A percentile compares a stretch with the other conserved stretches of the same genome.
phyloP scores from a whole-genome alignment of 805 yeast genomes.

The Candida ovalis region DNA sequence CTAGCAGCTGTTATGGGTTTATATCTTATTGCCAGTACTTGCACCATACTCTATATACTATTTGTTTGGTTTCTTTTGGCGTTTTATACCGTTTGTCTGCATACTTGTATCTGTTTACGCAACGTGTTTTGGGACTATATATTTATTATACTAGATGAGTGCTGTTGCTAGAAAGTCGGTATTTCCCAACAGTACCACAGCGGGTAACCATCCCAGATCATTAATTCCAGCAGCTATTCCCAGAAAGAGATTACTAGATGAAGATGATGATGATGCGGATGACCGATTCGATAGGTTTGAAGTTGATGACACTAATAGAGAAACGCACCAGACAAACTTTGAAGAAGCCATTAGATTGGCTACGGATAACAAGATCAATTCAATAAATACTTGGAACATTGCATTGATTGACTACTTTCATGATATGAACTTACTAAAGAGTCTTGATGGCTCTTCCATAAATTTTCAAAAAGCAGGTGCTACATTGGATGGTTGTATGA shows the following conservation, averaged over 20 bases:
- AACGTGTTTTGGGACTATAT: too few species aligned
- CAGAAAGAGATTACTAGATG: conserved; percentile 6
- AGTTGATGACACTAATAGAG: conserved; percentile 5
- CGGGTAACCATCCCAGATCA: background rate
- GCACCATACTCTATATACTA: too few species aligned
- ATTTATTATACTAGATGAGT: too few species aligned
- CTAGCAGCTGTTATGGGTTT: too few species aligned
- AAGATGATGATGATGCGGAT: conserved; percentile 3
- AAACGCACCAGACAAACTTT: conserved; percentile 16
- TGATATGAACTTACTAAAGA: conserved; percentile 42
- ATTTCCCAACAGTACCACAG: background rate
- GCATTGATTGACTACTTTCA: conserved; percentile 50
- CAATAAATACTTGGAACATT: conserved; percentile 47
- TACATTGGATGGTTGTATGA: conserved; percentile 52
- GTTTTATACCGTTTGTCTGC: too few species aligned
- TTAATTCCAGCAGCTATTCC: background rate
- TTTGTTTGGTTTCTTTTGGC: too few species aligned
- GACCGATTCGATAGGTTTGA: background rate
- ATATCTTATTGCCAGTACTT: too few species aligned
- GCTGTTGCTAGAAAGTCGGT: background rate
- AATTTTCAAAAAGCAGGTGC: conserved; percentile 44
- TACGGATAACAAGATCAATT: conserved; percentile 41
- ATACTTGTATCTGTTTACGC: too few species aligned
- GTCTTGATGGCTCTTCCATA: conserved; percentile 40
- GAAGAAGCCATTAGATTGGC: conserved; percentile 24